phyloP scores from a whole-genome alignment of 108 stramenopile genomes.

The Cyclostephanos invisitatus region DNA sequence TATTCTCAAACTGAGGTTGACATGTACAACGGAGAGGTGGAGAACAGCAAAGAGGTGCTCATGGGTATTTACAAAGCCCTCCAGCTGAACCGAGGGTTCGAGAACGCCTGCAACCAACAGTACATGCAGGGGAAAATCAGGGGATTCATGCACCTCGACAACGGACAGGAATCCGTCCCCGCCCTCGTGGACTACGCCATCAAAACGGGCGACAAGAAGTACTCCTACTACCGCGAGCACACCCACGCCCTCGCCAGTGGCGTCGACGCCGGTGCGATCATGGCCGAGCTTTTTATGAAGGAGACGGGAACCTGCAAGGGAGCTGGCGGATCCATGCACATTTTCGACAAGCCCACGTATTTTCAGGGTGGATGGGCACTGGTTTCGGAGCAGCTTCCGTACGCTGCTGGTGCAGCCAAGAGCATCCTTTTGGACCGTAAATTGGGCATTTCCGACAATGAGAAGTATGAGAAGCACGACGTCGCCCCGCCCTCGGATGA shows the following conservation, averaged over 20 bases:
- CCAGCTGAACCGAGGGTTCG: conserved; percentile 91
- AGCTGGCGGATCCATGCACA: conserved; percentile 98
- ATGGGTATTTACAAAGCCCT: conserved; percentile 86
- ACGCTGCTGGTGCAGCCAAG: conserved; percentile 96
- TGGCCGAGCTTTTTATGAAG: conserved; percentile 98
- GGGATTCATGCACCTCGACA: conserved; percentile 99
- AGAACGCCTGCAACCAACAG: conserved; percentile 98
- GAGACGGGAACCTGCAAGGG: conserved; percentile 97
- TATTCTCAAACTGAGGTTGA: conserved; percentile 72
- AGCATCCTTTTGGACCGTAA: conserved; percentile 91
- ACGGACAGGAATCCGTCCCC: conserved; percentile 96
- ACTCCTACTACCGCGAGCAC: conserved; percentile 98
- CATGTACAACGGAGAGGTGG: conserved; percentile 62
- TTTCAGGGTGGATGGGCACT: conserved; percentile 99
- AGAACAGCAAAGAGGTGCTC: conserved; percentile 77
- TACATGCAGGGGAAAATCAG: conserved; percentile 98
- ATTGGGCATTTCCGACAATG: conserved; percentile 85
- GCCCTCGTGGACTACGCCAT: conserved; percentile 94
- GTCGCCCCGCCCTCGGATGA: conserved; percentile 85
- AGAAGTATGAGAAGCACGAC: conserved; percentile 77
- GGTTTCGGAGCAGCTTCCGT: conserved; percentile 95
- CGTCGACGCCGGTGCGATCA: conserved; percentile 86
- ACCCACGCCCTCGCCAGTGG: conserved; percentile 97
- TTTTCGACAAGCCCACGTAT: conserved; percentile 92
- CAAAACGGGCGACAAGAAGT: conserved; percentile 91